Conservation (phyloP, 352 stramenopile species). For the Pythium aristosporum region DNA sequence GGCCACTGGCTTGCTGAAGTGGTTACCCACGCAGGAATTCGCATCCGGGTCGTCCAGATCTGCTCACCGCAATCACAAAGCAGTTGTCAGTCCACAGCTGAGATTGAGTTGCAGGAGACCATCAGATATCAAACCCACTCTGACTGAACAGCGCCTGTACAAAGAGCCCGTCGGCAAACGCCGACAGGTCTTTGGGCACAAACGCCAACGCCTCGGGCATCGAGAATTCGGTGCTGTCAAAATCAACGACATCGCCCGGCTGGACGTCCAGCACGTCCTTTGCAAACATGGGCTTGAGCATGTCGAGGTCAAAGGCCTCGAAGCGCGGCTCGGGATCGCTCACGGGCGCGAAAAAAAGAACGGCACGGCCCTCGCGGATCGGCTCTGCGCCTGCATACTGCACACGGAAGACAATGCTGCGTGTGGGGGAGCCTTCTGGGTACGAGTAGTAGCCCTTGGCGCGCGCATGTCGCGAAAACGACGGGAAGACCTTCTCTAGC, state of each 20-base stretch:
- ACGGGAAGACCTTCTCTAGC: slow-evolving; percentile 63
- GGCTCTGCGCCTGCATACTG: slow-evolving; percentile 36
- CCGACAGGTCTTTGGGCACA: slow-evolving; percentile 50
- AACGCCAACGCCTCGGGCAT: slow-evolving; percentile 58
- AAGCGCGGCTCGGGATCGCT: slow-evolving; percentile 48
- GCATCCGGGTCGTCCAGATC: slow-evolving; percentile 66
- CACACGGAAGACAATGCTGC: slow-evolving; percentile 56
- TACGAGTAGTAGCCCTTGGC: slow-evolving; percentile 58
- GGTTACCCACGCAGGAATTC: slow-evolving; percentile 60
- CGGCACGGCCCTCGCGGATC: slow-evolving; percentile 47
- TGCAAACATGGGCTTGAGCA: slow-evolving; percentile 56
- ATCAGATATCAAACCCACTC: slow-evolving; percentile 29
- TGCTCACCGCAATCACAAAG: slow-evolving; percentile 14
- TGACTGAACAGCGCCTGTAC: slow-evolving; percentile 69
- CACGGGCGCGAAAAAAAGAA: slow-evolving; percentile 60
- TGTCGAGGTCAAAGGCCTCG: slow-evolving; percentile 58
- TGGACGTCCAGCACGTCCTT: slow-evolving; percentile 62
- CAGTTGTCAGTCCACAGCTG: neutral
- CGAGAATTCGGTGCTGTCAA: slow-evolving; percentile 63
- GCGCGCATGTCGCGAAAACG: slow-evolving; percentile 45
- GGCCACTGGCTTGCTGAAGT: slow-evolving; percentile 53
- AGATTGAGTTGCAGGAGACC: neutral
- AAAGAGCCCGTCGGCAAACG: slow-evolving; percentile 45
- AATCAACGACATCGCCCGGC: slow-evolving; percentile 55
- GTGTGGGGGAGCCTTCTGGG: slow-evolving; percentile 48